Evolutionary conservation across 495 filamentous ascomycete genomes (phyloP), one percentile per base, ranked within the genome.

Genomic region (Annulohypoxylon stygium): DNA sequence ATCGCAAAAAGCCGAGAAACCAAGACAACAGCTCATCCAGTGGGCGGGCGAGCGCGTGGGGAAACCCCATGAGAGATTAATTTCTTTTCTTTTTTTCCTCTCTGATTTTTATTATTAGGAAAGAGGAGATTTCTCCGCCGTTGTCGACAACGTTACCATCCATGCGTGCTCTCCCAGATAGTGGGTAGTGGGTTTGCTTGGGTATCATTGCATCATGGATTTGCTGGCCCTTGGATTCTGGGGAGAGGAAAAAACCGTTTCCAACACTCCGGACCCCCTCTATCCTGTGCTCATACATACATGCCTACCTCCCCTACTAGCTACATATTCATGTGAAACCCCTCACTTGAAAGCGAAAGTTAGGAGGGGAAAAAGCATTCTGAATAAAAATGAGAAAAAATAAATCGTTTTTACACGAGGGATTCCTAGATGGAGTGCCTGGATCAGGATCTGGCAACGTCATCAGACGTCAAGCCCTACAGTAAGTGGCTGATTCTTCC

Each of bases 131-230:
- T 51, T 51, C 48, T 37, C 70, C 34, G 48, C 59, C 41, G 16
- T 39, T 37, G 64, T 59, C 43, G 64, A 30, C 64, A 37, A 20
- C 50, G 16, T 65, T 34, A 20, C 37, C 43, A 18, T 7, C 20
- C 54, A 26, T 41, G 39, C 53, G 39, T 58, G 12, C 50, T 58
- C 20, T 63, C 60, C 50, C 54, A 41, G 43, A 37, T 25, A 45
- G 61, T 60, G 65, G 60, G 48, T 66, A 30, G 66, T 61, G 48
- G 54, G 36, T 36, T 61, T 12, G 61, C 43, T 70, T 70, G 71
- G 67, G 71, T 74, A 74, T 67, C 71, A 74, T 70, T 74, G 71
- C 71, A 70, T 74, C 62, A 70, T 74, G 71, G 61, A 69, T 63
- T 66, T 16, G 61, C 60, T 70, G 41, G 69, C 47, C 54, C 36